A percentile compares a stretch with the other conserved stretches of the same genome.
These are phyloP conservation scores for Penicillium corylophilum DNA, from an alignment of 2,329 filamentous ascomycete species.

Conservation along the genomic window DNA sequence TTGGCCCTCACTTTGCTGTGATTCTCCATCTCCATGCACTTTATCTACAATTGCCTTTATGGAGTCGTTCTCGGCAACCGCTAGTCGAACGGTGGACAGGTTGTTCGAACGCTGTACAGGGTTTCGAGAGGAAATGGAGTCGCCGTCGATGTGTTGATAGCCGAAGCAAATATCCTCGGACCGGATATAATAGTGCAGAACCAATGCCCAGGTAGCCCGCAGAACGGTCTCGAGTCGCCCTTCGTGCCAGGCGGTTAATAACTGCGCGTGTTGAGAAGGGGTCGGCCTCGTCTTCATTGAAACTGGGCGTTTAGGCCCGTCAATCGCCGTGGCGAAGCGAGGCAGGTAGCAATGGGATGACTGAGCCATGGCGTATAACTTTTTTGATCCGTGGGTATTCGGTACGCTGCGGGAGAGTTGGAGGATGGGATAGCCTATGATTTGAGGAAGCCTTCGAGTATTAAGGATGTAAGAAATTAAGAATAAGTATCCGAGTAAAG, in stretches of 20 bases:
- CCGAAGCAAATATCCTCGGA: constrained; percentile 51
- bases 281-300: constrained; percentile 35
- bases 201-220: constrained; percentile 48
- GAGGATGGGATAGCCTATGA: not conserved
- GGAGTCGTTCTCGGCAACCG: constrained; percentile 30
- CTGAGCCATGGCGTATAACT: constrained; percentile 26
- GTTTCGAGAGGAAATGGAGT: constrained; percentile 13
- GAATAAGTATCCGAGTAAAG: constrained; percentile 12
- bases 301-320: constrained; percentile 35
- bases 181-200: constrained; percentile 48
- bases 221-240: constrained; percentile 30
- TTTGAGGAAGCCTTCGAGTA: constrained; percentile 1
- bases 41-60: constrained; percentile 30
- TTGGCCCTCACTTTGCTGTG: constrained; percentile 16
- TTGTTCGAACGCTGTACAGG: constrained; percentile 22
- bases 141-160: constrained; percentile 33
- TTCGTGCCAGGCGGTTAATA: constrained; percentile 33
- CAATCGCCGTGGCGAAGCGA: constrained; percentile 30
- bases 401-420: not conserved
- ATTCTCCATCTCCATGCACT: constrained; percentile 14
- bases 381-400: not conserved
- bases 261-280: constrained; percentile 28
- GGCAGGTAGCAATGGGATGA: constrained; percentile 37
- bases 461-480: not conserved
- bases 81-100: constrained; percentile 25